phyloP scores from a whole-genome alignment of 345 rosid genomes.

The Citrus cavaleriei region DNA sequence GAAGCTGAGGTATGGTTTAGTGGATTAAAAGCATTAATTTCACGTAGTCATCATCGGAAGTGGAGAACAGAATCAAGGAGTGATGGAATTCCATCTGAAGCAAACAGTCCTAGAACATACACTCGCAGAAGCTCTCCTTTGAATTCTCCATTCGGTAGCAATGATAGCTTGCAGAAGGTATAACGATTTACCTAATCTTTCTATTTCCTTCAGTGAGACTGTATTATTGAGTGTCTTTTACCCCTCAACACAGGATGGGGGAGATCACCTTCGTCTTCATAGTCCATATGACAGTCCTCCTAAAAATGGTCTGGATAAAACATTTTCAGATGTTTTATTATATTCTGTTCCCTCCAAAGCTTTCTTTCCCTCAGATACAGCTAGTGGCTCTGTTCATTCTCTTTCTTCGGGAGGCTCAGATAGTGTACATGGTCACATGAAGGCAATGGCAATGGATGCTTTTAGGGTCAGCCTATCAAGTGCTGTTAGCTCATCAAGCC shows the following conservation, averaged over 20 bases:
- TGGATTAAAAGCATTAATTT: slow-evolving; percentile 73
- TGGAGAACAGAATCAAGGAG: slow-evolving; percentile 74
- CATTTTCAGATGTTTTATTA: slow-evolving; percentile 74
- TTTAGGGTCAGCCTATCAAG: slow-evolving; percentile 96
- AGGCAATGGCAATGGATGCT: slow-evolving; percentile 67
- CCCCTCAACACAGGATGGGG: slow-evolving; percentile 56
- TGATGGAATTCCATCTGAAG: slow-evolving; percentile 68
- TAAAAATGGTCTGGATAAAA: slow-evolving; percentile 80
- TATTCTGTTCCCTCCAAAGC: slow-evolving; percentile 86
- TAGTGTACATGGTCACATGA: slow-evolving; percentile 83
- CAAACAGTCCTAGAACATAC: slow-evolving; percentile 87
- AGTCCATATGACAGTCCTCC: slow-evolving; percentile 98
- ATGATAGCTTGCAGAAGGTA: slow-evolving; percentile 90
- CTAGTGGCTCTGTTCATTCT: slow-evolving; percentile 83
- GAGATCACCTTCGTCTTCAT: slow-evolving; percentile 68
- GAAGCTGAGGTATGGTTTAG: slow-evolving; percentile 88
- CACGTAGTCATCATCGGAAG: slow-evolving; percentile 54
- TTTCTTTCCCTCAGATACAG: slow-evolving; percentile 78
- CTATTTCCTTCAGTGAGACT: slow-evolving; percentile 11
- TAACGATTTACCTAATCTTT: slow-evolving; percentile 2
- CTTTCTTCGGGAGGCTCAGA: slow-evolving; percentile 96
- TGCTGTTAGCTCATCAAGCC: slow-evolving; percentile 85
- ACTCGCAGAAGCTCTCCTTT: slow-evolving; percentile 93
- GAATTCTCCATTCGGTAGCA: slow-evolving; percentile 77
- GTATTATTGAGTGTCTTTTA: slow-evolving; percentile 10